Evolutionary conservation across 495 filamentous ascomycete species (phyloP), one percentile per base, ranked within the genome.

Genomic region (Parmelia sp.): DNA sequence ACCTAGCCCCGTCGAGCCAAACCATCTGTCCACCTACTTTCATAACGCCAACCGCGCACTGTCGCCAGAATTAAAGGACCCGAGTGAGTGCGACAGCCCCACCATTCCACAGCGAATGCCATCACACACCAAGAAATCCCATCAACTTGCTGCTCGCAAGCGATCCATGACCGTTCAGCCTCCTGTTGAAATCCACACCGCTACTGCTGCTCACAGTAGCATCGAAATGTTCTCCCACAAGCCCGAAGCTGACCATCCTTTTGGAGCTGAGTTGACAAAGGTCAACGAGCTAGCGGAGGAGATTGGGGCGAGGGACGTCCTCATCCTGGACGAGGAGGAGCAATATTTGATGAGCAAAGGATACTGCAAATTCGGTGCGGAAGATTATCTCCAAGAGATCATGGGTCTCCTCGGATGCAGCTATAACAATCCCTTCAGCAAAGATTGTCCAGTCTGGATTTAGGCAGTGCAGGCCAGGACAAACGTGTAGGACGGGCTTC

Each of bases 361-460:
- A 17, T 78, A 97, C 8, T 79, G 78, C 71, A 90, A 87, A 70
- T 92, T 92, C 73, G 79, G 80, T 17, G 90, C 88, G 17, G 82
- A 88, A 25, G 94, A 97, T 71, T 98, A 98, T 74, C 75, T 92
- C 61, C 76, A 75, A 61, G 94, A 96, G 76, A 89, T 98, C 63
- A 79, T 88, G 65, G 83, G 83, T 29, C 76, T 94, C 10, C 87
- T 88, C 65, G 75, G 76, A 56, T 79, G 77, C 62, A 76, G 77
- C 59, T 79, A 80, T 65, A 76, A 81, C 44, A 78, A 83, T 61
- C 72, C 72, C 23, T 69, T 77, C 29, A 78, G 78, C 27, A 70
- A 76, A 17, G 72, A 79, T 56, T 68, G 65, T 27, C 66, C 74
- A 36, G 68, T 70, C 11, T 83, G 80, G 80, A 73, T 83, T 45